Evolutionary conservation across 805 yeast genomes (phyloP), one percentile per base, ranked within the genome.

Genomic region (Ogataea nonfermentans): DNA sequence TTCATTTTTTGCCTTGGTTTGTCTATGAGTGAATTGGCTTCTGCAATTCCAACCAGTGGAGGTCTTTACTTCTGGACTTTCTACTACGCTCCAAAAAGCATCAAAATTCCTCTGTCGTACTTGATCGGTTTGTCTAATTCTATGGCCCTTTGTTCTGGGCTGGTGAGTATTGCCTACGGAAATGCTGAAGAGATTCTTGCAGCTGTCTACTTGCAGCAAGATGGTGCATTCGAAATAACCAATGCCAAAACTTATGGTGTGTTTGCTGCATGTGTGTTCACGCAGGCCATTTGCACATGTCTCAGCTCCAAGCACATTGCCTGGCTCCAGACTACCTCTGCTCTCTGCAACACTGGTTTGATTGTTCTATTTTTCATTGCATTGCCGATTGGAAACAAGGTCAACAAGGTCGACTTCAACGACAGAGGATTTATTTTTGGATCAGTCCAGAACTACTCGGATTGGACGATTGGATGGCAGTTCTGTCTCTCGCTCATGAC

Each of bases 1-100:
- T 76, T 79, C 49, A 78, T 82, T 40, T 53, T 80, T 39, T 54
- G 68, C 8, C 71, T 79, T n/a, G 88, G 87, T 12, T 46, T 73
- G 6, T 68, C 82, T 12, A 74, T 84, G 79, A 69, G 84, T 5
- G 83, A 81, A 51, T 59, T 81, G 46, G 85, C 83, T 1, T 73
- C 81, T 25, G 74, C 88, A 1, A 73, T 79, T 48, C 90, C 91
- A 19, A 82, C 90, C 1, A 75, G 84, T 14, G 90, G 90, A 39
- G 90, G 90, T 7, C 63, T 83, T 27, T 84, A 80, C 55, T 78
- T 74, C 59, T 79, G 84, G 80, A 76, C 85, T 1, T 78, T 70
- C 58, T 71, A 78, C 55, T 81, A 78, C 55, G 78, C 88, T 17
- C 89, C 87, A 2, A 72, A 67, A 34, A 49, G 52, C 4, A 49